Base-by-base conservation (phyloP, 768 basidiomycete genomes). In the Suillus lakei region DNA sequence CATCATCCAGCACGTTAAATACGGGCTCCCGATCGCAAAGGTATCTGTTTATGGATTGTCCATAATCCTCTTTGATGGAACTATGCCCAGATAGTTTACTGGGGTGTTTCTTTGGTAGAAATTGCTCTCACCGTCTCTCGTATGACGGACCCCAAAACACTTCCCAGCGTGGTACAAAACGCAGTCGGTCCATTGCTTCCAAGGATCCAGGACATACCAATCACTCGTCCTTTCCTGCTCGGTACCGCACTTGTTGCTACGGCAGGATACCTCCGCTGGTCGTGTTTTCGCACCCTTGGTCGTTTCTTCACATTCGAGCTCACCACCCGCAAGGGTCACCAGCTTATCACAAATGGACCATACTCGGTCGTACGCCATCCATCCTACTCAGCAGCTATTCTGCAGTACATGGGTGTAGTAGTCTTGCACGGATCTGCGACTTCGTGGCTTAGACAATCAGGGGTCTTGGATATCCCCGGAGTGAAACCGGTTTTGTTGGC, bases 291-390 rank as follows among this genome's bases (percentile, higher is more conserved):
- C 36, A 63, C 65, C 13, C 68, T 78, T 4, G 77, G 73, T 5
- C 56, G 46, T 15, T 64, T 69, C 43, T 78, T 76, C 72, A 78
- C 74, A 9, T 76, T 76, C 63, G 68, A 72, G 53, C 68, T 76
- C 21, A 68, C 67, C 30, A 60, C 75, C 34, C 71, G 69, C 13
- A 62, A 61, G 34, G 60, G 64, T 13, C 76, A 77, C 66, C 66
- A 64, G 53, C 70, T 78, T 7, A 66, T 77, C 51, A 77, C 72
- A 1, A 54, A 60, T 9, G 75, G 76, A 5, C 77, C 78, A 5
- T 78, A 79, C 61, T 51, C 69, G 1, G 8, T 67, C 18, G 74
- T 76, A 4, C 74, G 77, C 18, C 77, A 78, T 54, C 77, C 77
- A 34, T 63, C 44, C 28, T 79, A 79, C 64, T 68, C 70, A 13